These are phyloP conservation scores for Myriosclerotinia curreyana DNA, from an alignment of 2,329 filamentous ascomycete species.

Conservation along the genomic window DNA sequence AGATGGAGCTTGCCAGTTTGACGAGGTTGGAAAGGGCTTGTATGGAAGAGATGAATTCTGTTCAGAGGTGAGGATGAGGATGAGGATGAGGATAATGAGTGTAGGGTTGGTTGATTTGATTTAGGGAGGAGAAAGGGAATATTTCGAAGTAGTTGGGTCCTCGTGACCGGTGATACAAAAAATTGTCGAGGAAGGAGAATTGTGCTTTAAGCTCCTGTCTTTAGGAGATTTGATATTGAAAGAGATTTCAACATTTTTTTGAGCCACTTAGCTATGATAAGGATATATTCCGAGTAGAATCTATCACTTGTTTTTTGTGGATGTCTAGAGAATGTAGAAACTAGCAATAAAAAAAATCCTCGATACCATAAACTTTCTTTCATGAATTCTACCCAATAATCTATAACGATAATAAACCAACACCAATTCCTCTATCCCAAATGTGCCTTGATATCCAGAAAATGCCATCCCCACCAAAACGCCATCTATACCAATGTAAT, in stretches of 20 bases:
- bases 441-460: not conserved
- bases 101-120: too few species aligned
- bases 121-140: too few species aligned
- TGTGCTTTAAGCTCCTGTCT: not conserved
- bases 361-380: not conserved
- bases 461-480: not conserved
- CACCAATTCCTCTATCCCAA: not conserved
- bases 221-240: not conserved
- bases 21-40: too few species aligned
- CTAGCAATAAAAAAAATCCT: not conserved
- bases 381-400: not conserved
- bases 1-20: too few species aligned
- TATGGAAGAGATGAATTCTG: too few species aligned
- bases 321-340: not conserved
- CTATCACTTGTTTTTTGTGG: not conserved
- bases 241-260: not conserved
- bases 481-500: not conserved
- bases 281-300: not conserved
- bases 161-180: slow-evolving; percentile 75
- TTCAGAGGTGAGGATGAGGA: too few species aligned
- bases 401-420: not conserved
- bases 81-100: too few species aligned
- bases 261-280: not conserved
- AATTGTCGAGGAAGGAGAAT: slow-evolving; percentile 28
- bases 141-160: slow-evolving; percentile 77